Conservation (phyloP, 352 stramenopile species). For the Globisporangium recalcitrans region DNA sequence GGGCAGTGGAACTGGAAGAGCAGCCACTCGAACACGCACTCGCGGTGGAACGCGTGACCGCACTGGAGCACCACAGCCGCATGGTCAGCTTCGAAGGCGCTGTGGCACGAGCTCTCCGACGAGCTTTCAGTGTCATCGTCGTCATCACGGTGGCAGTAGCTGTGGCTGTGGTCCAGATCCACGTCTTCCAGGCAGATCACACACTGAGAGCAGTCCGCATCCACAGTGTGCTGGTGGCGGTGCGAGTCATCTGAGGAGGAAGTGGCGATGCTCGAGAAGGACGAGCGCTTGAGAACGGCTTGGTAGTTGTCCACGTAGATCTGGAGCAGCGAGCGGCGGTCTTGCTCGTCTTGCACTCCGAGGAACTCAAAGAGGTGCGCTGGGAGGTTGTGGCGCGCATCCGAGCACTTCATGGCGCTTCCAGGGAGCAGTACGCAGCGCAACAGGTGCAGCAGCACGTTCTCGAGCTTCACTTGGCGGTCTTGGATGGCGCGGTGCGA, state of each 20-base stretch:
- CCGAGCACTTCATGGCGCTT: constrained; percentile 64
- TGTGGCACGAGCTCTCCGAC: neutral
- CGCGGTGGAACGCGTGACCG: constrained; percentile 63
- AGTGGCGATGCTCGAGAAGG: constrained; percentile 9
- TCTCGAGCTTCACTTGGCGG: constrained; percentile 55
- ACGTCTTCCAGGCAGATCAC: constrained; percentile 19
- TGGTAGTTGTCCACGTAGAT: constrained; percentile 66
- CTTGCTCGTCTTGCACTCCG: constrained; percentile 37
- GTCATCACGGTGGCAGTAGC: neutral
- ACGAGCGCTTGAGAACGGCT: constrained; percentile 22
- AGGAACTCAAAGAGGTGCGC: constrained; percentile 58
- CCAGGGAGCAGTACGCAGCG: constrained; percentile 58
- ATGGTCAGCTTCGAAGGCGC: neutral
- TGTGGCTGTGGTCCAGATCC: constrained; percentile 10
- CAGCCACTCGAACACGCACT: constrained; percentile 75
- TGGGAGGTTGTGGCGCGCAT: constrained; percentile 42
- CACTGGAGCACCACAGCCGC: constrained; percentile 40
- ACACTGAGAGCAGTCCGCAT: constrained; percentile 12
- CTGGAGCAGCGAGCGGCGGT: constrained; percentile 60
- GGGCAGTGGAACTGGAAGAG: constrained; percentile 69
- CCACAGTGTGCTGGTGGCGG: neutral
- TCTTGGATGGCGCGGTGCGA: constrained; percentile 27
- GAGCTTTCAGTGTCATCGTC: constrained; percentile 3
- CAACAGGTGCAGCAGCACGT: constrained; percentile 57
- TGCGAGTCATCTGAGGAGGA: constrained; percentile 13